phyloP scores from a whole-genome alignment of 2,329 filamentous ascomycete species.

The Camillea tinctor region DNA sequence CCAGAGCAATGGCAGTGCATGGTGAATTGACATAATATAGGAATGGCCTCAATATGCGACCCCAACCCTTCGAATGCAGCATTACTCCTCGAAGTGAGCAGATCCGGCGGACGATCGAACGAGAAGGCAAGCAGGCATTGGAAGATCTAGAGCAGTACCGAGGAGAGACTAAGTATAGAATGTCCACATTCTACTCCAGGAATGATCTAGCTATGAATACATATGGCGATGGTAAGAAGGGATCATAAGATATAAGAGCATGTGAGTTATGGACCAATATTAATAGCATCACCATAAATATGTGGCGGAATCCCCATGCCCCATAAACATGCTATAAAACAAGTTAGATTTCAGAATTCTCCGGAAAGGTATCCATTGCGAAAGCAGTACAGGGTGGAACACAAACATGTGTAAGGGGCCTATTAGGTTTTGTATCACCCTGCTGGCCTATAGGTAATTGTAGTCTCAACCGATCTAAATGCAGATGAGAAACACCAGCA shows the following conservation, averaged over 20 bases:
- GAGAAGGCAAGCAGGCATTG: conserved; percentile 52
- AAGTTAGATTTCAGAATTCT: neutral
- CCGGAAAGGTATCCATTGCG: no score
- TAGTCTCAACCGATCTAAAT: no score
- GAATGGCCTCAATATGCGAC: conserved; percentile 59
- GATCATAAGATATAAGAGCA: neutral
- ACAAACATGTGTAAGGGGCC: no score
- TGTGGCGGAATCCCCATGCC: neutral
- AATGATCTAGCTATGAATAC: conserved; percentile 33
- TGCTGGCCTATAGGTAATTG: no score
- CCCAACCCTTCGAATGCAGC: conserved; percentile 52
- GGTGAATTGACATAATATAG: conserved; percentile 26
- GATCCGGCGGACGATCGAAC: conserved; percentile 49
- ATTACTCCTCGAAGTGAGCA: conserved; percentile 49
- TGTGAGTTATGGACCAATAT: neutral
- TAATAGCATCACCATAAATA: neutral
- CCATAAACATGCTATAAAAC: neutral
- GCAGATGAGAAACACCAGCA: no score
- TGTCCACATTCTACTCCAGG: conserved; percentile 50
- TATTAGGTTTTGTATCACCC: no score
- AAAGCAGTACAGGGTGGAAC: no score
- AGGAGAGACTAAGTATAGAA: conserved; percentile 56
- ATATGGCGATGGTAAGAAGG: conserved; percentile 27
- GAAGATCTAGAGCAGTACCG: conserved; percentile 50
- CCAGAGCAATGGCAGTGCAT: neutral